phyloP scores from a whole-genome alignment of 176 grass and related monocot genomes.

The Ensete ventricosum region DNA sequence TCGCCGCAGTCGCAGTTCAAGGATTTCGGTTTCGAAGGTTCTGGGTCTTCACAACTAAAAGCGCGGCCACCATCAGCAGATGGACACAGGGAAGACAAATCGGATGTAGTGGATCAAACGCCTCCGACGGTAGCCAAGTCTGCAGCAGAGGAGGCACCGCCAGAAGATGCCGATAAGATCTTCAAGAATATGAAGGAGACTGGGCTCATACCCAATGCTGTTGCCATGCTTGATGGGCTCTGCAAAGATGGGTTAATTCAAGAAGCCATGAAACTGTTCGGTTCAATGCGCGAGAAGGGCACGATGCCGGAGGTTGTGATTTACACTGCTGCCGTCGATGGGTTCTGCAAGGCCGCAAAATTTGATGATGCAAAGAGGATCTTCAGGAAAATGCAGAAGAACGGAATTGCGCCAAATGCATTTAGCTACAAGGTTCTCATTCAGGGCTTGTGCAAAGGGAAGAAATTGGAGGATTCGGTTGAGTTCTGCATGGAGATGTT shows the following conservation, averaged over 20 bases:
- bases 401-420: constrained; percentile 9
- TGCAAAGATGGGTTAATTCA: constrained; percentile 89
- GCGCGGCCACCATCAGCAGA: not conserved
- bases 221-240: constrained; percentile 80
- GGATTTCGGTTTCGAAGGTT: not conserved
- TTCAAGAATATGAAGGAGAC: constrained; percentile 91
- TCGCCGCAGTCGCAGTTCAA: too few species aligned
- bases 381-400: constrained; percentile 84
- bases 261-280: constrained; percentile 92
- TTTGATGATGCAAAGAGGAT: constrained; percentile 69
- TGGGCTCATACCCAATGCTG: constrained; percentile 75
- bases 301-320: constrained; percentile 89
- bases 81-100: not conserved
- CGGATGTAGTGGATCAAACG: not conserved
- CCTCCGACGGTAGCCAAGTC: not conserved
- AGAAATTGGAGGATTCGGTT: not conserved
- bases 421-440: constrained; percentile 10
- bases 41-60: not conserved
- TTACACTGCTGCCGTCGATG: constrained; percentile 85
- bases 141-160: not conserved
- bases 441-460: constrained; percentile 18
- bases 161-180: constrained; percentile 56
- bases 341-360: constrained; percentile 59
- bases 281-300: constrained; percentile 83
- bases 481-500: constrained; percentile 4